Evolutionary conservation across 768 basidiomycete species (phyloP), one percentile per base, ranked within the genome.

Genomic region (Boletus insuetus): DNA sequence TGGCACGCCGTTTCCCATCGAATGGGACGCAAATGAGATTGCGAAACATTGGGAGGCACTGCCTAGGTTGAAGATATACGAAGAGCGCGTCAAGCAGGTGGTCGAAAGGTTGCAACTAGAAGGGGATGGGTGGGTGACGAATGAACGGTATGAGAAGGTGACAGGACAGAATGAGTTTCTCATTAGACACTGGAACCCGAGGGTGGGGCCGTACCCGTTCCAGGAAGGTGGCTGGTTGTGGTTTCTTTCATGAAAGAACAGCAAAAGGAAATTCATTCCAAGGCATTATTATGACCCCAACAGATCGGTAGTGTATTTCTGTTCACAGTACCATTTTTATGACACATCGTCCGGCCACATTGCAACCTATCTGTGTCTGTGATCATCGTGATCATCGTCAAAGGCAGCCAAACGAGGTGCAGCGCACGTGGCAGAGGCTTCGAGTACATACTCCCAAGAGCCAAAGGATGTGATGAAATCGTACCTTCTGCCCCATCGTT

Each of bases 111-210:
- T 14, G 20, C 43, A 24, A 38, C 44, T 35, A 14, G 34, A 35
- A 14, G 34, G 12, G 51, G 34, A 53, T 11, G 45, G 51, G 35
- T 53, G 51, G 51, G 46, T 49, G 37, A 50, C 51, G 46, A 39
- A 49, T 6, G 46, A 49, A 32, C 51, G 37, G 7, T 50, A 22
- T 16, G 4, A 22, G 14, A 26, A 52, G 1, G 45, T 52, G 45
- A 38, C 0, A 26, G n/a, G 35, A 38, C 26, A n/a, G n/a, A 48
- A 29, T 14, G 19, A 37, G 34, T 13, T 12, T 16, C 20, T 53
- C 26, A 31, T 38, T 6, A 12, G 6, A n/a, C 9, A 16, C 3
- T 49, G 51, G 46, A 29, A 31, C 13, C 34, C 34, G 14, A 14
- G 14, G 51, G 35, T 34, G 35, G 44, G 51, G 14, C 14, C 45